phyloP scores from a whole-genome alignment of 306 rosid species.

The Biancaea sappan region DNA sequence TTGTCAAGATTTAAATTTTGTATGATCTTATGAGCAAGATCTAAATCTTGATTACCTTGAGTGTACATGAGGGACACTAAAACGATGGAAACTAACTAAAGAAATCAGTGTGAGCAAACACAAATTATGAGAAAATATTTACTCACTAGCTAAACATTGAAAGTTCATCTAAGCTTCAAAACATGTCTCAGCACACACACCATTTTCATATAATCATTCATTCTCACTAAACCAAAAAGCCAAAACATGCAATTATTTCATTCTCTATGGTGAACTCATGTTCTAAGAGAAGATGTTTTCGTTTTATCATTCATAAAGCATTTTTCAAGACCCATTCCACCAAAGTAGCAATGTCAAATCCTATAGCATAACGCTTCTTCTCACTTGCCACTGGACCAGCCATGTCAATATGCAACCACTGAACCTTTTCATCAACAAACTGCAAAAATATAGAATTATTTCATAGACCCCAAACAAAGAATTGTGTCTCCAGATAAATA shows the following conservation, averaged over 20 bases:
- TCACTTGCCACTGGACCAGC: slow-evolving; percentile 92
- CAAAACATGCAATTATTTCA: slow-evolving; percentile 17
- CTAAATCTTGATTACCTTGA: too few species aligned
- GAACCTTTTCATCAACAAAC: slow-evolving; percentile 95
- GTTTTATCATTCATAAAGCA: too few species aligned
- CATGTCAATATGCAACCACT: slow-evolving; percentile 93
- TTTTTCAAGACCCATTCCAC: too few species aligned
- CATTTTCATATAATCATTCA: slow-evolving; percentile 31
- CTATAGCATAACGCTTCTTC: slow-evolving; percentile 75
- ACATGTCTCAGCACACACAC: slow-evolving; percentile 16
- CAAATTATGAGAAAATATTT: background rate
- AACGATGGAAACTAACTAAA: background rate
- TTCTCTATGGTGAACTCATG: too few species aligned
- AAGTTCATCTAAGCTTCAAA: slow-evolving; percentile 6
- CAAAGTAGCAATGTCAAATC: slow-evolving; percentile 81
- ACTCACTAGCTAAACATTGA: background rate
- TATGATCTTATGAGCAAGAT: too few species aligned
- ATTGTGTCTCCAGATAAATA: too few species aligned
- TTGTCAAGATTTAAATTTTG: too few species aligned
- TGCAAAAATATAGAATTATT: slow-evolving; percentile 39
- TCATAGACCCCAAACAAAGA: slow-evolving; percentile 36
- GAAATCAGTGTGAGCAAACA: background rate
- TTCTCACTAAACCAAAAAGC: slow-evolving; percentile 27
- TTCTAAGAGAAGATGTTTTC: too few species aligned
- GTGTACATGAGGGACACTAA: background rate